Conservation (phyloP, 2,329 filamentous ascomycete species). For the Verticillium isaacii region DNA sequence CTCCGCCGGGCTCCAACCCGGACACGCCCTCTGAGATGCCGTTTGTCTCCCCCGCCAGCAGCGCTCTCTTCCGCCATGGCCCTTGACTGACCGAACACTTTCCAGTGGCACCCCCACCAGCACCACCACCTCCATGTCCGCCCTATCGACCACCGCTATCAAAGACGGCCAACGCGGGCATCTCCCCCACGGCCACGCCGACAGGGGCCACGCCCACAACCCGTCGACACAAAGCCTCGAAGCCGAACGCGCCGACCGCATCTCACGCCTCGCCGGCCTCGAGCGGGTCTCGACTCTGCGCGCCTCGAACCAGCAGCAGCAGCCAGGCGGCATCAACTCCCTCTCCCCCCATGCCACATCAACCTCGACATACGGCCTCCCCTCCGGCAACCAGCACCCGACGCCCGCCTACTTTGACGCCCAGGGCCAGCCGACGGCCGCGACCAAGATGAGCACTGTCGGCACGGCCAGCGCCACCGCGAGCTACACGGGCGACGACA, state of each 20-base stretch:
- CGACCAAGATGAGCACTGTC: constrained; percentile 81
- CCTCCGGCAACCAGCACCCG: constrained; percentile 27
- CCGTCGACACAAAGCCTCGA: constrained; percentile 72
- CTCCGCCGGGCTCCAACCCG: constrained; percentile 74
- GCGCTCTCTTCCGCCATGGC: neutral
- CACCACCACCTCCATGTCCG: constrained; percentile 84
- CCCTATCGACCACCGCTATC: constrained; percentile 89
- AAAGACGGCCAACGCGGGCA: constrained; percentile 92
- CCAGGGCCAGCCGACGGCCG: constrained; percentile 60
- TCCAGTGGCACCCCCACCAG: constrained; percentile 86
- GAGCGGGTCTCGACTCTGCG: constrained; percentile 80
- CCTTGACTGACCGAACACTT: constrained; percentile 10
- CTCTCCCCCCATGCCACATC: constrained; percentile 46
- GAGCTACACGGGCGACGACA: constrained; percentile 56
- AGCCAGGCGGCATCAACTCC: constrained; percentile 26
- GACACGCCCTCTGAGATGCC: constrained; percentile 87
- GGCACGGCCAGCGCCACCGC: constrained; percentile 86
- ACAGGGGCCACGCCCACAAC: constrained; percentile 53
- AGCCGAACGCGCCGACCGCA: constrained; percentile 89
- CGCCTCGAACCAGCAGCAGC: constrained; percentile 26
- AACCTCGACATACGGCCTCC: constrained; percentile 41
- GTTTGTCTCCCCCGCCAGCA: constrained; percentile 46
- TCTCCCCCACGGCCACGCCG: constrained; percentile 53
- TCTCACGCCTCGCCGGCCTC: constrained; percentile 88
- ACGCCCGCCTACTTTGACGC: constrained; percentile 77